Base-by-base conservation (phyloP, 495 filamentous ascomycete species). In the Haplographium delicatum region DNA sequence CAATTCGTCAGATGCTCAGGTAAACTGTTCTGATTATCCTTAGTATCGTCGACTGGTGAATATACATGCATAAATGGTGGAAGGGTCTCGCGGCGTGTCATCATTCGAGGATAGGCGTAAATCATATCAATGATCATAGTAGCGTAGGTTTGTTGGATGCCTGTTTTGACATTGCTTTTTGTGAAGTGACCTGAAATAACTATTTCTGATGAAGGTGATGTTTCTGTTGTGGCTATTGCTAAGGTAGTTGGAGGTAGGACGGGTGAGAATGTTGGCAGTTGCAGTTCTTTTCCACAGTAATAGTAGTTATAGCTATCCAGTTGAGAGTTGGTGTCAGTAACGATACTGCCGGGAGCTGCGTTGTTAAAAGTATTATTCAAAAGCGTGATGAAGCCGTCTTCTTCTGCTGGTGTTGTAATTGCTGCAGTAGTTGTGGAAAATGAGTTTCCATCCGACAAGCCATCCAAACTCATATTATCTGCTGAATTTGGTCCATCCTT, bases 121-220 rank as follows among this genome's bases (percentile, higher is more conserved):
- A 4, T n/a, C 33, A 35, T 35, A 1, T 64, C 60, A 4, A 55
- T 72, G 24, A 65, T 53, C 5, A 44, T 59, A 25, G 59, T 52
- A 5, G 35, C 24, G 3, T 48, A 63, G 37, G 20, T 4, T 20
- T 6, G 39, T 4, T 42, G 6, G 5, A 22, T 42, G 39, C 19
- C 24, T 3, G 24, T 3, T 18, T 31, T 5, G 44, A 19, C 44
- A 15, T 46, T 31, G 44, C 5, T 31, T 31, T 44, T 24, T 8
- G 20, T 19, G 30, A 46, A 20, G 6, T 19, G 15, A 31, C 24
- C 7, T 46, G 16, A 31, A 31, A 35, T 11, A 15, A 15, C 2
- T 7, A 10, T 25, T 11, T 44, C 19, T 2, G 22, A 25, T 24
- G 11, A 24, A 9, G 5, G 18, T 24, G 19, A 10, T 8, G 22